Evolutionary conservation across 2,329 filamentous ascomycete species (phyloP), one percentile per base, ranked within the genome.

Genomic region (Onygena corvina): DNA sequence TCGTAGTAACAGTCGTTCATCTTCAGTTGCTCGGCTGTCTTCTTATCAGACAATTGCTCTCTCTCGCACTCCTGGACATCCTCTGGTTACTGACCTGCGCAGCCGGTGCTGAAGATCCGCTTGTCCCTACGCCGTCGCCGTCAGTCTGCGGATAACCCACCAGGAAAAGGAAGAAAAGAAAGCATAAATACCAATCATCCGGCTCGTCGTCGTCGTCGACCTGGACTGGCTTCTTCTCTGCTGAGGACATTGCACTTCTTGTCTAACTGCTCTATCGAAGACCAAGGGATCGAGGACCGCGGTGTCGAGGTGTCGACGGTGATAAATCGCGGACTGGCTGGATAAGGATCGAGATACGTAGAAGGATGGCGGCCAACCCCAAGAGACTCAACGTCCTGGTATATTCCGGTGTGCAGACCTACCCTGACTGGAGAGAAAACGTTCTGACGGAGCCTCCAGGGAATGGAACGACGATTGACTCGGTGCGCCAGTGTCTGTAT

Each of bases 1-100:
- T 90, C 87, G 62, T 80, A 94, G 67, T 93, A 94, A 68, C 92
- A 98, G 65, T 96, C 86, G 30, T 88, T 95, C 81, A 98, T 77
- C 61, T 81, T 89, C 48, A 77, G 72, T 61, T 96, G 94, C 63
- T 96, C 90, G 18, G 14, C 46, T 47, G 36, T 20, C 21, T 35
- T 27, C 23, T 23, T 29, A 44, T 47, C 34, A 47, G 33, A 46
- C 36, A 25, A n/a, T 14, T 47, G 11, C 21, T 46, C 5, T 50
- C 3, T 9, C 2, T 4, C 31, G 14, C 27, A 11, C 29, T 42
- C 12, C 9, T 42, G 16, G n/a, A 21, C 44, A 12, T 4, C n/a
- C 27, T 16, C 9, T 44, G 52, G 8, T 21, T 46, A 9, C 71
- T 62, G 70, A 94, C 90, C 82, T 67, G 88, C 79, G 63, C 90